Evolutionary conservation across 257 asterid genomes (phyloP), one percentile per base, ranked within the genome.

Genomic region (Prunella vulgaris): DNA sequence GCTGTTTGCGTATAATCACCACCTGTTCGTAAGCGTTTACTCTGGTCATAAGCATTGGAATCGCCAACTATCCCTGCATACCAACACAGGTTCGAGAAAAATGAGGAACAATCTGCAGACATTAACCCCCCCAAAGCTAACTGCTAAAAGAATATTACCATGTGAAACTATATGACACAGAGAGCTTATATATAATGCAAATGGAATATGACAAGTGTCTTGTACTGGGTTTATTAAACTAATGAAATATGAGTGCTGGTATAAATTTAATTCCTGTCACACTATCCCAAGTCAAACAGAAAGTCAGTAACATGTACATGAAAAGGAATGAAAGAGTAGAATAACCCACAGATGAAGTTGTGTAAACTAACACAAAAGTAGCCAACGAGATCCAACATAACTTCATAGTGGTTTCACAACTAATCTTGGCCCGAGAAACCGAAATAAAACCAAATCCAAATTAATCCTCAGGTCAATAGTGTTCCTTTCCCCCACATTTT

Each of bases 21-120:
- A 22, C 97, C 99, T 5, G 90, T 94, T 42, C 99, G 84, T 95
- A 94, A 76, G 4, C 99, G 93, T 79, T 94, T 94, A 77, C 97
- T 94, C 82, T 89, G 99, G 78, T 94, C 99, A 77, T 89, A 86
- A 60, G 90, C 82, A 74, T 83, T 94, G 28, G 97, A 76, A 80
- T 93, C 97, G 38, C 86, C 85, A 69, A 87, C 93, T 72, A 87
- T 90, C 59, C 95, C 95, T 90, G 83, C 51, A 24, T 56, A 22
- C 12, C 37, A 59, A 24, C 3, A 42, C 6, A 52, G 37, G 48
- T 44, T 44, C 46, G 68, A 58, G 61, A 44, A 60, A 28, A 37
- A 6, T n/a, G 15, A 3, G 49, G 59, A 21, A 18, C 59, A 52
- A 18, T 52, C 27, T 52, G 57, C 57, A 17, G 25, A 49, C 57